Conservation (phyloP, 2,329 filamentous ascomycete species). For the Aspergillus quadricinctus region DNA sequence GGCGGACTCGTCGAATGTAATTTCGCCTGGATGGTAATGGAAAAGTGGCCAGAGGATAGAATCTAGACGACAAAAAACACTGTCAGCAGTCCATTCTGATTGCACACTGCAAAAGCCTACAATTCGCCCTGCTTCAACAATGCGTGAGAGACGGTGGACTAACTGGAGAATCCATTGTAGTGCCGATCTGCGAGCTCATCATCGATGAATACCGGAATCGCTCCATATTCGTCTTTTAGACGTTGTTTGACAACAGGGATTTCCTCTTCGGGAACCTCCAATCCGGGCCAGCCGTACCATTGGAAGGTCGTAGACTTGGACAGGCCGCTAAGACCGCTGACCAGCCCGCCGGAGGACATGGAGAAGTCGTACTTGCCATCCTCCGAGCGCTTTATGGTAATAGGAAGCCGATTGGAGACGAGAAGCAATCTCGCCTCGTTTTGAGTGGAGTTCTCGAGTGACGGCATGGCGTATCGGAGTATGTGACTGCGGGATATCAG, state of each 20-base stretch:
- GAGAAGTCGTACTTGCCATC: slow-evolving; percentile 90
- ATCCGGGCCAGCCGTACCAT: slow-evolving; percentile 97
- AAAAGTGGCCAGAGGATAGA: slow-evolving; percentile 95
- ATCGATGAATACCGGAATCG: slow-evolving; percentile 87
- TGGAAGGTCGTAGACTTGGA: slow-evolving; percentile 91
- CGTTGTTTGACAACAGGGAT: slow-evolving; percentile 68
- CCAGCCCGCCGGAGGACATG: slow-evolving; percentile 94
- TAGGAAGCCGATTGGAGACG: slow-evolving; percentile 89
- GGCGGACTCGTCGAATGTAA: slow-evolving; percentile 88
- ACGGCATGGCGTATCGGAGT: slow-evolving; percentile 27
- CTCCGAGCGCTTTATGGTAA: slow-evolving; percentile 90
- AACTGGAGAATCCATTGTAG: slow-evolving; percentile 97
- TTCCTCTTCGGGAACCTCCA: slow-evolving; percentile 85
- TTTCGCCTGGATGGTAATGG: slow-evolving; percentile 95
- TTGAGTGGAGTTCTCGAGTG: slow-evolving; percentile 26
- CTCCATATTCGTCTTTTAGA: slow-evolving; percentile 81
- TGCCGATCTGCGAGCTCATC: slow-evolving; percentile 91
- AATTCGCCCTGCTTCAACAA: not conserved
- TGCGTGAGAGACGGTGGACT: slow-evolving; percentile 28
- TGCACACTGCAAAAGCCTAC: not conserved
- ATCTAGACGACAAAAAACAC: slow-evolving; percentile 48
- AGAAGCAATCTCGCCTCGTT: slow-evolving; percentile 62
- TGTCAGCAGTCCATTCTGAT: slow-evolving; percentile 10
- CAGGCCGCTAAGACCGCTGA: slow-evolving; percentile 86
- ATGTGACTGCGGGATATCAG: not conserved